Base-by-base conservation (phyloP, 345 rosid species). In the Eucalyptus guilfoylei region DNA sequence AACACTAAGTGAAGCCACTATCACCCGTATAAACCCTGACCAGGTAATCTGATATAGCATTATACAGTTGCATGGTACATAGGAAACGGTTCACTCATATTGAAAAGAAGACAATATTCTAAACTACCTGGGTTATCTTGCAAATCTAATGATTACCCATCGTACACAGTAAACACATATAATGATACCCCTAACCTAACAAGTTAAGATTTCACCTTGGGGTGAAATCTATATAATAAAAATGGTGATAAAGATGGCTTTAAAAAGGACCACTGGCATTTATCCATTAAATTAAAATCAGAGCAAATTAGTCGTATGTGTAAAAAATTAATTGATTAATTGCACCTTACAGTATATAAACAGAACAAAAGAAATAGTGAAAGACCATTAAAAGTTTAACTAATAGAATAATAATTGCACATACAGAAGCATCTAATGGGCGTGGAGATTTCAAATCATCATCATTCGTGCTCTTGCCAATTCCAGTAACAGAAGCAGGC, bases 401-500 rank as follows among this genome's bases (percentile, higher is more conserved):
- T 40, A 23, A 76, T 26, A 21, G 47, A 76, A 40, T 40, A 76
- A 40, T 76, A 76, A 76, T 76, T 23, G 42, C 47, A 40, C 85
- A 5, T 40, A 76, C 85, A 80, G 95, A 90, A 80, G 96, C 90
- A 87, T 96, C 99, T 67, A 90, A 67, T 62, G 92, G 50, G 88
- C 92, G 92, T 44, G 95, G 88, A 88, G 94, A 90, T 93, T 95
- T 96, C 90, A 92, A 89, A 89, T 96, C 98, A 89, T 95, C 99
- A 89, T 98, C 98, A 87, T 93, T 94, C 91, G 94, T 91, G 90
- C 89, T 90, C 92, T 95, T 96, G 85, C 91, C 90, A 40, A 90
- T 80, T 87, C 92, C 95, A 64, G 95, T 87, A 48, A 89, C 91
- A 88, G 96, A 89, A 93, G 94, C 90, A 89, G 95, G 89, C 90